phyloP scores from a whole-genome alignment of 2,329 filamentous ascomycete species.

The Aspergillus sp. region DNA sequence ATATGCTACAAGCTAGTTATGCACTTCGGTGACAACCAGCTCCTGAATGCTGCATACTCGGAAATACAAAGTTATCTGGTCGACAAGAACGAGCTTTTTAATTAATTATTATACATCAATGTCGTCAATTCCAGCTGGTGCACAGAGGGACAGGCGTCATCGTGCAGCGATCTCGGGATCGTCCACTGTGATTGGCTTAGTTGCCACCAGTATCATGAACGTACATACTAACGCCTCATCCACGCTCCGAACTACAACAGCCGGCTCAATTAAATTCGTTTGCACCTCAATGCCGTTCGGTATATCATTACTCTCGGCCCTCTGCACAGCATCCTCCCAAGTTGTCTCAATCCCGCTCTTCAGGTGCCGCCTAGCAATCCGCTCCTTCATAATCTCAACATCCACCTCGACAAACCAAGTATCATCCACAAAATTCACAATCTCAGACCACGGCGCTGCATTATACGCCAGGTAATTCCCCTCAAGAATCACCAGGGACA shows the following conservation, averaged over 20 bases:
- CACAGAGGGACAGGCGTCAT: too few species aligned
- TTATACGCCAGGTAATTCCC: background rate
- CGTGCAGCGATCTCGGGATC: too few species aligned
- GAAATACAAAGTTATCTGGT: too few species aligned
- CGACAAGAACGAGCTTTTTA: too few species aligned
- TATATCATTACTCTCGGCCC: background rate
- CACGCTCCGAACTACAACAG: background rate
- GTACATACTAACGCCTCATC: background rate
- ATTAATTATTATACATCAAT: too few species aligned
- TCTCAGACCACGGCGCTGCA: background rate
- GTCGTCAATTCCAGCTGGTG: too few species aligned
- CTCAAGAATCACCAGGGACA: background rate
- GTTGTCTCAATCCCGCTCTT: background rate
- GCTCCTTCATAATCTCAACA: background rate
- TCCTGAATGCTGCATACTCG: too few species aligned
- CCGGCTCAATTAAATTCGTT: background rate
- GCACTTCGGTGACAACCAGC: too few species aligned
- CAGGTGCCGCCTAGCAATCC: background rate
- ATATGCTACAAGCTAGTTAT: too few species aligned
- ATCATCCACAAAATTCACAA: background rate
- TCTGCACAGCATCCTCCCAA: background rate
- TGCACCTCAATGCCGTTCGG: background rate
- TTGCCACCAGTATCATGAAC: too few species aligned
- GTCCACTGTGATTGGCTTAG: too few species aligned
- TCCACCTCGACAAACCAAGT: conserved; percentile 4